Evolutionary conservation across 352 stramenopile genomes (phyloP).

Genomic region (Phytophthora pini): DNA sequence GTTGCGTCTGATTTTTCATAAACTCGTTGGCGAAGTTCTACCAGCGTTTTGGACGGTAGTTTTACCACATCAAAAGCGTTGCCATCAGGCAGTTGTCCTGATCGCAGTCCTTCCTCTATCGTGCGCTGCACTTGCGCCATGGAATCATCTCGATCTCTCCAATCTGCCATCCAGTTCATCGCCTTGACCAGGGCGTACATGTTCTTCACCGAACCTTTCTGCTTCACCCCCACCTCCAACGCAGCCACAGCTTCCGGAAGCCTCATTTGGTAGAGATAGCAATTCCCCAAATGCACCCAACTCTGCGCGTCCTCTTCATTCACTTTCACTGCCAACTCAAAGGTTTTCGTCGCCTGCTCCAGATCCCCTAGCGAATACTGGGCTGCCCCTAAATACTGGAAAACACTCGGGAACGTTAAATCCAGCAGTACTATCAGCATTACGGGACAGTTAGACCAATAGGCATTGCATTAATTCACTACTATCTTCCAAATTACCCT

Average conservation of each 20-base stretch:
- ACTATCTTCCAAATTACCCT: slow-evolving; percentile 25
- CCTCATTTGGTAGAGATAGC: slow-evolving; percentile 64
- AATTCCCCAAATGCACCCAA: slow-evolving; percentile 78
- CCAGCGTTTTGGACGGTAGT: slow-evolving; percentile 36
- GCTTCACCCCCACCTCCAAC: slow-evolving; percentile 56
- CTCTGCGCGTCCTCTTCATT: slow-evolving; percentile 53
- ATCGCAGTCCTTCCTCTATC: slow-evolving; percentile 31
- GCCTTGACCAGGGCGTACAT: slow-evolving; percentile 65
- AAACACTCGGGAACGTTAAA: slow-evolving; percentile 52
- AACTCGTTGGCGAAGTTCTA: slow-evolving; percentile 26
- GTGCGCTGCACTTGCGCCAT: slow-evolving; percentile 40
- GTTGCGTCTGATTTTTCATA: slow-evolving; percentile 12
- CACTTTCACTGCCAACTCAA: slow-evolving; percentile 57
- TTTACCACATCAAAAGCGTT: slow-evolving; percentile 63
- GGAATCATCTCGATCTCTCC: slow-evolving; percentile 61
- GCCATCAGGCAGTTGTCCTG: slow-evolving; percentile 4
- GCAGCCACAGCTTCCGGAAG: slow-evolving; percentile 48
- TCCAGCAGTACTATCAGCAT: slow-evolving; percentile 36
- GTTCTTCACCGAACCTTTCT: slow-evolving; percentile 43
- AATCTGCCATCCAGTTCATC: slow-evolving; percentile 74
- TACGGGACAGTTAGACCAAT: background rate
- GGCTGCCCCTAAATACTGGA: slow-evolving; percentile 72
- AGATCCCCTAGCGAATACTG: slow-evolving; percentile 78
- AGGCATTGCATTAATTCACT: background rate
- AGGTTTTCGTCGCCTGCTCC: slow-evolving; percentile 60